Evolutionary conservation across 306 rosid genomes (phyloP).

Genomic region (Ceratonia siliqua): DNA sequence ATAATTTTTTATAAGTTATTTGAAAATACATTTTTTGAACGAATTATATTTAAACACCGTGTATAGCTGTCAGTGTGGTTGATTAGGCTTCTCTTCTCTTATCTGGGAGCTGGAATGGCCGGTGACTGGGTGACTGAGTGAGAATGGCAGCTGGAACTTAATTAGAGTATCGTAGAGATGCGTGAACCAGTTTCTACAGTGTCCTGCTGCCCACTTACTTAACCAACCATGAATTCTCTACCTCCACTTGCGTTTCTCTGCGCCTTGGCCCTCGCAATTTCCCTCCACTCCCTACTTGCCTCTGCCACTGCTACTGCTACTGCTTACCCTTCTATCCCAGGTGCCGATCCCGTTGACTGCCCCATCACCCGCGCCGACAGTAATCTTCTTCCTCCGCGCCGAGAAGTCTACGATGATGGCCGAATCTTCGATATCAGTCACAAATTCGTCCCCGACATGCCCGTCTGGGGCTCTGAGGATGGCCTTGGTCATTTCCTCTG

Average conservation of each 20-base stretch:
- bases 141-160: too few species aligned
- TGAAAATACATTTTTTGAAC: too few species aligned
- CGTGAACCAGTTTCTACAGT: too few species aligned
- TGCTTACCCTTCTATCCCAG: slow-evolving; percentile 65
- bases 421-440: slow-evolving; percentile 73
- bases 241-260: slow-evolving; percentile 27
- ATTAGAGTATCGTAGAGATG: too few species aligned
- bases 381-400: slow-evolving; percentile 58
- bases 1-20: too few species aligned
- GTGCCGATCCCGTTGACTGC: slow-evolving; percentile 39
- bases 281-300: slow-evolving; percentile 34
- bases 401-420: slow-evolving; percentile 74
- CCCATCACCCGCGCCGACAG: slow-evolving; percentile 22
- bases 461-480: slow-evolving; percentile 57
- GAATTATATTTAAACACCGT: too few species aligned
- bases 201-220: too few species aligned
- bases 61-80: too few species aligned
- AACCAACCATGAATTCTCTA: slow-evolving; percentile 32
- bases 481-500: slow-evolving; percentile 74
- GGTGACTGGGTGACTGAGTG: too few species aligned
- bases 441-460: slow-evolving; percentile 52
- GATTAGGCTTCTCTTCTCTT: too few species aligned
- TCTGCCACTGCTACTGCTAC: not conserved
- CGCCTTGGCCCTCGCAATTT: slow-evolving; percentile 28
- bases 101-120: too few species aligned